Evolutionary conservation across 345 rosid species (phyloP), one percentile per base, ranked within the genome.

Genomic region (Nephelium lappaceum): DNA sequence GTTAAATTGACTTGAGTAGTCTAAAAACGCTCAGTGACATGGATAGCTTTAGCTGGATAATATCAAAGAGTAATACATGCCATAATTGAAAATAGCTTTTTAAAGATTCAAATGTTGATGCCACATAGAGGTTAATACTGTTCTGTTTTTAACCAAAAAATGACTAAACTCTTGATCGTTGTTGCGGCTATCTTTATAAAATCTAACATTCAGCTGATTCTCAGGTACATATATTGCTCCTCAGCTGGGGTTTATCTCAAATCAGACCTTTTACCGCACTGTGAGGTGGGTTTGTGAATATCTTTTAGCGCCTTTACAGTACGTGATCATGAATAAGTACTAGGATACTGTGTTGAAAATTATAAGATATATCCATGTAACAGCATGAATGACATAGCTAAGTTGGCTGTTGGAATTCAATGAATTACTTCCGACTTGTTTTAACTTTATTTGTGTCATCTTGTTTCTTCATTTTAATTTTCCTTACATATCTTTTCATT

Each of bases 221-320:
- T 76, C 88, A 93, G 98, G 93, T 95, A 79, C 83, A 93, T 95
- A 65, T 92, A 93, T 87, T 95, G 98, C 85, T 93, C 98, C 67
- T 95, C 99, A 19, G 99, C 97, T 67, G 99, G 99, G 81, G 98
- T 92, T 77, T 95, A 93, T 82, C 89, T 90, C 82, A 95, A 93
- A 85, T 86, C 98, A 72, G 99, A 96, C 85, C 83, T 84, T 77
- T 58, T 90, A 85, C 99, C 99, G 66, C 97, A 93, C 74, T 79
- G 42, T 51, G 98, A 96, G 98, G 99, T 96, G 83, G 58, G 77
- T 60, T 71, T 68, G 9, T 5, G 11, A 41, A 43, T 72, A 67
- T 41, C 31, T 2, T 21, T n/a, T 39, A 73, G 62, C 6, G 27
- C 47, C 36, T 69, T 36, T 27, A 51, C 65, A 18, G 55, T 24